A percentile compares a stretch with the other conserved stretches of the same genome.
Conservation (phyloP, 1,284 basidiomycete genomes). For the Apiotrichum montevideense region DNA sequence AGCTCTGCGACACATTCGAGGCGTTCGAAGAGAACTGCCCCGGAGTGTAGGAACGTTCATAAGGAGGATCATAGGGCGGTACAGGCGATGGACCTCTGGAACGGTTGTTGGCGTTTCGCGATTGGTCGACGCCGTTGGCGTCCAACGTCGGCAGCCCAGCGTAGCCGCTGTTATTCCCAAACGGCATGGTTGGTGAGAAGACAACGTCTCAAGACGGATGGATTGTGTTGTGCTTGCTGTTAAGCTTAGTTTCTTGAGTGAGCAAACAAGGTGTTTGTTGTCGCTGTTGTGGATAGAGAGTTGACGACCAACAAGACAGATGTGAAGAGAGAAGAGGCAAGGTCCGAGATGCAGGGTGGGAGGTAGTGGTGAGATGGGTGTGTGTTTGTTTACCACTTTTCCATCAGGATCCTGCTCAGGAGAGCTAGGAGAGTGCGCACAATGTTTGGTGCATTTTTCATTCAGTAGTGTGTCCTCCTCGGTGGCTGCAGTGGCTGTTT, state of each 20-base stretch:
- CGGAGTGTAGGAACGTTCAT: constrained; percentile 4
- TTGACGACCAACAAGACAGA: no score
- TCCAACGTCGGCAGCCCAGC: not conserved
- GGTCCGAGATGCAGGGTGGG: no score
- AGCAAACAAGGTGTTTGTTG: not conserved
- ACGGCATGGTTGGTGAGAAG: not conserved
- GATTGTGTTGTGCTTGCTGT: not conserved
- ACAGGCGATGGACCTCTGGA: constrained; percentile 3
- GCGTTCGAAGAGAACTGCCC: not conserved
- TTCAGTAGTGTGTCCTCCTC: no score
- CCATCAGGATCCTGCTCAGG: no score
- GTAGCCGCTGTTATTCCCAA: not conserved
- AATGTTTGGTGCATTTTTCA: no score
- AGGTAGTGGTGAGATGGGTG: no score
- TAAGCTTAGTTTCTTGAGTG: not conserved
- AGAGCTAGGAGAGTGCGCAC: no score
- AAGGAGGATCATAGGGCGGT: constrained; percentile 7
- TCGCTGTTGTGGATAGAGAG: no score
- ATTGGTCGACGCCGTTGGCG: not conserved
- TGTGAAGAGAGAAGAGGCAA: no score
- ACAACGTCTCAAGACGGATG: not conserved
- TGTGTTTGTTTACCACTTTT: no score
- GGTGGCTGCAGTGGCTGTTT: no score
- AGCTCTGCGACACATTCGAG: not conserved
- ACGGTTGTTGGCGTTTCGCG: constrained; percentile 1